phyloP scores from a whole-genome alignment of 495 filamentous ascomycete species.

The Annulohypoxylon nitens region DNA sequence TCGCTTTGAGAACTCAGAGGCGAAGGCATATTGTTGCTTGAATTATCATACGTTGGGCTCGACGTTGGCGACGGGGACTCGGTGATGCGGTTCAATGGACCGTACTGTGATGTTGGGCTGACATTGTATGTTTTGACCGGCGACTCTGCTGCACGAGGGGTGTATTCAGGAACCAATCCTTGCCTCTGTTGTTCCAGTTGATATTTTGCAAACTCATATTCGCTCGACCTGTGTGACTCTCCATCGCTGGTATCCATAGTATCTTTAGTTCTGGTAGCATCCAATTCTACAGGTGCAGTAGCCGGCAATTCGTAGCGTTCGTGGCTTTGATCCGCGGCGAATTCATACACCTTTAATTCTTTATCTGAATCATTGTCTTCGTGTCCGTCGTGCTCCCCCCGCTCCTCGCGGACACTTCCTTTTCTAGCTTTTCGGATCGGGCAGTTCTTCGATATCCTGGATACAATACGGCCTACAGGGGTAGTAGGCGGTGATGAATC shows the following conservation, averaged over 20 bases:
- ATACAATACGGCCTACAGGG: constrained; percentile 41
- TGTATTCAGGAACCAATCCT: constrained; percentile 56
- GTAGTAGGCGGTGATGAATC: constrained; percentile 42
- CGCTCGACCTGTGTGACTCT: constrained; percentile 49
- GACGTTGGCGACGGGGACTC: constrained; percentile 56
- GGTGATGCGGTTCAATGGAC: constrained; percentile 48
- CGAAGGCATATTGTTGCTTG: constrained; percentile 58
- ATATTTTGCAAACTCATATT: constrained; percentile 59
- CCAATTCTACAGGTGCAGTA: constrained; percentile 64
- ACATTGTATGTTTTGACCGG: constrained; percentile 56
- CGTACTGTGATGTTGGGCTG: constrained; percentile 55
- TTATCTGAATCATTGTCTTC: constrained; percentile 48
- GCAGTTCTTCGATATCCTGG: constrained; percentile 41
- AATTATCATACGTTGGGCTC: constrained; percentile 58
- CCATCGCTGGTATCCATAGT: constrained; percentile 54
- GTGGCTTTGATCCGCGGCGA: constrained; percentile 61
- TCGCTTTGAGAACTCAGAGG: constrained; percentile 60
- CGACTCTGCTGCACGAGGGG: constrained; percentile 34
- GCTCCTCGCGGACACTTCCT: constrained; percentile 36
- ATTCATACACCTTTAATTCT: constrained; percentile 55
- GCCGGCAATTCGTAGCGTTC: constrained; percentile 65
- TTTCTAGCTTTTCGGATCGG: constrained; percentile 40
- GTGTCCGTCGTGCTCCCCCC: constrained; percentile 11
- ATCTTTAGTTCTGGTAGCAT: constrained; percentile 55
- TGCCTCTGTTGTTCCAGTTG: constrained; percentile 62